These are phyloP conservation scores for Alnus rubra DNA, from an alignment of 306 rosid species.

Conservation along the genomic window DNA sequence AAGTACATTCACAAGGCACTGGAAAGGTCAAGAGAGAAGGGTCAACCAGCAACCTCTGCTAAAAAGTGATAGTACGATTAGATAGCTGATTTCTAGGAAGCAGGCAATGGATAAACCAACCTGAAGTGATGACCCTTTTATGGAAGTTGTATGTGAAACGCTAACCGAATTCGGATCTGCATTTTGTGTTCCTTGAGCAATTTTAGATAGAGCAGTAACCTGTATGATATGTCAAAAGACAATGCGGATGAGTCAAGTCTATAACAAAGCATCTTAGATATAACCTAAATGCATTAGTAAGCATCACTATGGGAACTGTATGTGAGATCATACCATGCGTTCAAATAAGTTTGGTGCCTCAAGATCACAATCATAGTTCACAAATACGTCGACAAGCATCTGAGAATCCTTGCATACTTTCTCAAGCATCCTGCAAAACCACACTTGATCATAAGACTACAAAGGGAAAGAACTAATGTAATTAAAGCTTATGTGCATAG, in stretches of 20 bases:
- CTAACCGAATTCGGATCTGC: conserved; percentile 79
- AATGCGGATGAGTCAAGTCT: conserved; percentile 25
- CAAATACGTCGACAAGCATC: conserved; percentile 97
- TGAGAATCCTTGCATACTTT: conserved; percentile 94
- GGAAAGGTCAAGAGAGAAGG: conserved; percentile 35
- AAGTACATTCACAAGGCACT: conserved; percentile 96
- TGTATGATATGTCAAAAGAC: conserved; percentile 40
- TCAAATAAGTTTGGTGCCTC: conserved; percentile 99
- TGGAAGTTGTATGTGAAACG: conserved; percentile 68
- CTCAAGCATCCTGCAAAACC: conserved; percentile 87
- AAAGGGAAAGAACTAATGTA: too few species aligned
- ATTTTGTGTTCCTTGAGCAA: conserved; percentile 83
- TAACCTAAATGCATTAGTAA: conserved; percentile 18
- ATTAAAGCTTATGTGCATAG: not conserved
- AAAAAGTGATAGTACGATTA: conserved; percentile 6
- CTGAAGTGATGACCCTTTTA: conserved; percentile 95
- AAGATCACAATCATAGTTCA: conserved; percentile 99
- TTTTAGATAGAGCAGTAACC: conserved; percentile 91
- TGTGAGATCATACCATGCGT: conserved; percentile 68
- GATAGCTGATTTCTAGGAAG: conserved; percentile 25
- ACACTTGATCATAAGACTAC: conserved; percentile 30
- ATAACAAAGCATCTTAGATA: not conserved
- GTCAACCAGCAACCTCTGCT: conserved; percentile 32
- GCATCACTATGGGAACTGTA: conserved; percentile 22
- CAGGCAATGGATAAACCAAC: conserved; percentile 50